A percentile compares a stretch with the other conserved stretches of the same genome.
These are phyloP conservation scores for Hyphodiscus sp. DNA, from an alignment of 2,329 filamentous ascomycete species.

Conservation along the genomic window DNA sequence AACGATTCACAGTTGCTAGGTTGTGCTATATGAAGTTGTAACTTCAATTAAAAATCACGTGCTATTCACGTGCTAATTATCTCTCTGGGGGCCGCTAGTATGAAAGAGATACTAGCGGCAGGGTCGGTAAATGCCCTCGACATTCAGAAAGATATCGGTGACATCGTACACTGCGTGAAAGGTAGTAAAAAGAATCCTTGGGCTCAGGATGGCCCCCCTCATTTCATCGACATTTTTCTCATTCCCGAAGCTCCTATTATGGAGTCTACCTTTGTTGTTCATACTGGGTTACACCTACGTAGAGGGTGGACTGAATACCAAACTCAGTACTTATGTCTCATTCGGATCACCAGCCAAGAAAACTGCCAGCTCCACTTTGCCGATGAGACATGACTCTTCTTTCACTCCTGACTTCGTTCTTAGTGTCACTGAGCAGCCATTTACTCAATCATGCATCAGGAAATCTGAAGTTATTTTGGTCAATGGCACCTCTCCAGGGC, in stretches of 20 bases:
- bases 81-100: too few relatives aligned
- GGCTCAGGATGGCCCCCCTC: neutral
- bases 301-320: neutral
- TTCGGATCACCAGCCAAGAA: neutral
- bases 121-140: too few relatives aligned
- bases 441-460: conserved; percentile 32
- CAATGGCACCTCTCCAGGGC: conserved; percentile 43
- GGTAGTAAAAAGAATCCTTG: too few relatives aligned
- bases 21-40: too few relatives aligned
- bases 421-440: conserved; percentile 31
- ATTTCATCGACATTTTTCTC: conserved; percentile 1
- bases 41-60: too few relatives aligned
- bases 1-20: too few relatives aligned
- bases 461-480: conserved; percentile 34
- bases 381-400: conserved; percentile 2
- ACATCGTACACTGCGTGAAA: too few relatives aligned
- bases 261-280: conserved; percentile 1
- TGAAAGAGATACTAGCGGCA: too few relatives aligned
- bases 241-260: conserved; percentile 1
- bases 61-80: too few relatives aligned
- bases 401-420: conserved; percentile 34
- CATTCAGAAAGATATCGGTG: too few relatives aligned
- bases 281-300: conserved; percentile 1
- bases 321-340: neutral
- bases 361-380: neutral